Base-by-base conservation (phyloP, 306 rosid species). In the Rosa chinensis region DNA sequence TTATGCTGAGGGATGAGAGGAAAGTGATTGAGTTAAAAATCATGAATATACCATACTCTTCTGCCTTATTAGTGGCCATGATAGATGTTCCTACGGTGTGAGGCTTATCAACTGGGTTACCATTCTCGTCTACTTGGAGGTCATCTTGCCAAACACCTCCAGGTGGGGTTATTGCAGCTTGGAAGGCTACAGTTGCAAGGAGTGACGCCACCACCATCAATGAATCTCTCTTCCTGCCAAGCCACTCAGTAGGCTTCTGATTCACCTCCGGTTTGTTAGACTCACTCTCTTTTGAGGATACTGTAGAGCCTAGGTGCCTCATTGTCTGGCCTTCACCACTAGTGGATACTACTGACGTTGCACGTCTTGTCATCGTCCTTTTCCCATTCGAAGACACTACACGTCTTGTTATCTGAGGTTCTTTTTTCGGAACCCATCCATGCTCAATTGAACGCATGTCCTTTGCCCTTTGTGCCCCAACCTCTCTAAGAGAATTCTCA, bases 131-230 rank as follows among this genome's bases (percentile, higher is more conserved):
- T 13, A 40, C 79, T 68, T 28, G 17, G 37, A 12, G 32, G 25
- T 75, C 72, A 47, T 76, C 85, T 66, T 84, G 87, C 84, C 84
- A 84, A 49, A 84, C 73, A 5, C 84, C 87, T 28, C 87, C 80
- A 0, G 87, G 85, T 6, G 87, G 87, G 28, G 75, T 84, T 13
- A 76, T 11, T 5, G 59, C 76, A 45, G 86, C 86, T 76, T 79
- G 83, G 50, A 84, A 84, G 71, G 87, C 81, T 18, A 77, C 50
- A 5, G 85, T 84, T 59, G 80, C 87, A 10, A 84, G 42, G 23
- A 84, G 72, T 11, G 82, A 80, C 42, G 84, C 82, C 28, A 80
- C 84, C 61, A 81, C 78, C 87, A 80, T 77, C 18, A 84, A 61
- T 9, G 82, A 47, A n/a, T 73, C 76, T 35, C 70, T 78, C 73